Evolutionary conservation across 257 asterid genomes (phyloP), one percentile per base, ranked within the genome.

Genomic region (Nicotiana tomentosiformis): DNA sequence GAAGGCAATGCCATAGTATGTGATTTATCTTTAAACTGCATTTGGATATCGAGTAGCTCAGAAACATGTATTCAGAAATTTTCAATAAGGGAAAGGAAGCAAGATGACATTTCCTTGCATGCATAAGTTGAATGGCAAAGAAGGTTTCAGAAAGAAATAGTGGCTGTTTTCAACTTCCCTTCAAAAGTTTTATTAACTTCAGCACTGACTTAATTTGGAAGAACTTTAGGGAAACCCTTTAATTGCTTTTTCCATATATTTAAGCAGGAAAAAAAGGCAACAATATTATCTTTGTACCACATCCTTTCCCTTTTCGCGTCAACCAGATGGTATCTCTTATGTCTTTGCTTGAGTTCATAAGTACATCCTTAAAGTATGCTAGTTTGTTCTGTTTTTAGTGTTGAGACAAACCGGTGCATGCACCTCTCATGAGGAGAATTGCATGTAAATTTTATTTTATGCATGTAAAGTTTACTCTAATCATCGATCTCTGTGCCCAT

Each of bases 1-100:
- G 95, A 93, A 77, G 82, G 57, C 84, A 85, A 65, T 83, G 86
- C 82, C 86, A 86, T 74, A 26, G 99, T 95, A 95, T 84, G 97
- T 83, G 66, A 66, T 86, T 76, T 85, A 70, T 39, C 86, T 70
- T 82, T 76, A 23, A 65, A 60, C 67, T 79, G 57, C 57, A 56
- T 68, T 46, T 76, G 5, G 64, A 76, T 26, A 51, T 51, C 12
- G 10, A 51, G 17, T 53, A 76, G 29, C 65, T 51, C 29, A 29
- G 55, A 76, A 76, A 29, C 29, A 26, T 76, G 65, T 30, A n/a
- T 81, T 17, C 12, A 74, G 80, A 74, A 74, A 26, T 49, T 15
- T 26, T 16, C 58, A 51, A 5, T 11, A 2, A 8, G 64, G 29
- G 46, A 76, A 74, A 76, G 26, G 17, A 53, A 76, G 46, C 12